Percentiles rank a stretch among this genome's conserved stretches.
phyloP scores from a whole-genome alignment of 2,329 filamentous ascomycete species.

The Sclerotinia glacialis region DNA sequence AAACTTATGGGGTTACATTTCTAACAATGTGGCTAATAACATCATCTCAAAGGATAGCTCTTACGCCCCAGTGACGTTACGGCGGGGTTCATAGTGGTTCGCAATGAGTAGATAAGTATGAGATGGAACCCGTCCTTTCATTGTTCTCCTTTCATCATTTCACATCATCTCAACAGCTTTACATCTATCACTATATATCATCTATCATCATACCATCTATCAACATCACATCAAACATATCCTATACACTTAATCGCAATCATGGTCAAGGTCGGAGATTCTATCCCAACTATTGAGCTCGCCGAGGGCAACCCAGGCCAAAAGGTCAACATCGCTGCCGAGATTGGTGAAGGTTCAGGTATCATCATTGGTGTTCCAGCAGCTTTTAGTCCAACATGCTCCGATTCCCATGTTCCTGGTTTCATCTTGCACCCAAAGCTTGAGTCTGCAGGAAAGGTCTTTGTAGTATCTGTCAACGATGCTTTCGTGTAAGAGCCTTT shows the following conservation, averaged over 20 bases:
- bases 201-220: background rate
- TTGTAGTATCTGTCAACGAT: conserved; percentile 90
- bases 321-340: conserved; percentile 77
- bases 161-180: background rate
- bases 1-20: background rate
- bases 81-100: background rate
- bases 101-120: conserved; percentile 6
- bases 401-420: conserved; percentile 73
- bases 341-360: conserved; percentile 68
- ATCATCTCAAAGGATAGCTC: background rate
- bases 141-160: background rate
- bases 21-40: background rate
- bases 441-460: conserved; percentile 76
- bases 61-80: conserved; percentile 3
- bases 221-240: background rate
- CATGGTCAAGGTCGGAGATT: conserved; percentile 69
- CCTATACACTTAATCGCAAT: conserved; percentile 23
- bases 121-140: background rate
- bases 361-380: conserved; percentile 83
- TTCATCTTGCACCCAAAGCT: conserved; percentile 79
- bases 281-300: conserved; percentile 72
- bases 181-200: background rate
- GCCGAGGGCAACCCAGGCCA: conserved; percentile 81
- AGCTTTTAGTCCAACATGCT: conserved; percentile 69
- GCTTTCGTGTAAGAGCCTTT: conserved; percentile 74